phyloP scores from a whole-genome alignment of 139 green algal species.

The Chlorella sp. region DNA sequence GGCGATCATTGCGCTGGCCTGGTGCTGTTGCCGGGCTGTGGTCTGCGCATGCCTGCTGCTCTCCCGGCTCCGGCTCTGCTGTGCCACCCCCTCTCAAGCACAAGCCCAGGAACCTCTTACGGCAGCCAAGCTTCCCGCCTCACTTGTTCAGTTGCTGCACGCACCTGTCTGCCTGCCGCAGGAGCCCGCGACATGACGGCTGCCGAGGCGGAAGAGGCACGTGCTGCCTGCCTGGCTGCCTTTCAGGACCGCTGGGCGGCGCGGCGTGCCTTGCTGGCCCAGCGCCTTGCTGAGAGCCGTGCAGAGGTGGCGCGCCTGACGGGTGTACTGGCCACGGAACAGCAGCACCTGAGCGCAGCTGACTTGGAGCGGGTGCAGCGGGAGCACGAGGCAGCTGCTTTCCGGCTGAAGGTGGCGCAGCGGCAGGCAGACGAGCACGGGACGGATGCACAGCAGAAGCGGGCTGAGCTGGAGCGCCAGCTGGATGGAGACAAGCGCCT shows the following conservation, averaged over 20 bases:
- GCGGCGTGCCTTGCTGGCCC: neutral
- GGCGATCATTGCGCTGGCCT: neutral
- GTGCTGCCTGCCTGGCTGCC: conserved; percentile 3
- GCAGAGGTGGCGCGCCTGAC: conserved; percentile 19
- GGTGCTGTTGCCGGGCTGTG: no score
- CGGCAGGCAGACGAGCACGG: neutral
- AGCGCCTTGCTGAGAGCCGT: conserved; percentile 1
- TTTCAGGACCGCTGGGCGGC: conserved; percentile 28
- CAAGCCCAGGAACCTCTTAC: neutral
- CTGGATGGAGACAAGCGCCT: conserved; percentile 9
- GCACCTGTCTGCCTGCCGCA: conserved; percentile 43
- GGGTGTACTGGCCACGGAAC: neutral
- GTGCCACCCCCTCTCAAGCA: neutral
- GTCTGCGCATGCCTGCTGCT: neutral
- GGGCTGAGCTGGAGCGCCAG: neutral
- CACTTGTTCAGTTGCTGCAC: no score
- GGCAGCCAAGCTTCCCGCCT: no score
- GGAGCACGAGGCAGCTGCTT: conserved; percentile 1
- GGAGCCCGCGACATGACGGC: conserved; percentile 60
- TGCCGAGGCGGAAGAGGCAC: conserved; percentile 60
- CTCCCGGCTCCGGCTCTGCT: no score
- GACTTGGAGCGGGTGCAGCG: conserved; percentile 9
- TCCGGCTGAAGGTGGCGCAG: conserved; percentile 15
- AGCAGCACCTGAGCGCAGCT: conserved; percentile 6
- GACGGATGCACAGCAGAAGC: neutral